Evolutionary conservation across 768 basidiomycete genomes (phyloP).

Genomic region (Mycena latifolia): DNA sequence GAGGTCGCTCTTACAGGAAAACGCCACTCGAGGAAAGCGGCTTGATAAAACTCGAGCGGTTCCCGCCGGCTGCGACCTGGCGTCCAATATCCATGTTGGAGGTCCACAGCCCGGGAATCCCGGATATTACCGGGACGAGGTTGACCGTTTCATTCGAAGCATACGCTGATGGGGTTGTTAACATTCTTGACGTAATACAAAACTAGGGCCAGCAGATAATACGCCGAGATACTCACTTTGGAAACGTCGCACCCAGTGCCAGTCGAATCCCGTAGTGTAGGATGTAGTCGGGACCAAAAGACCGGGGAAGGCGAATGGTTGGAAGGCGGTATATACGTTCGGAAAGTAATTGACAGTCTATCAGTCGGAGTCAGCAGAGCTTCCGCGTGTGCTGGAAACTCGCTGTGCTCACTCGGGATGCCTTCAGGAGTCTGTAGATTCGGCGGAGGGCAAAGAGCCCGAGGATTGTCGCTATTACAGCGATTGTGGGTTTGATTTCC

Average conservation of each 20-base stretch:
- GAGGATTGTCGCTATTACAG: not conserved
- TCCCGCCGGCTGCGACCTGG: slow-evolving; percentile 55
- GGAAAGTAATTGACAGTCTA: slow-evolving; percentile 36
- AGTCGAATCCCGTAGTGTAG: slow-evolving; percentile 43
- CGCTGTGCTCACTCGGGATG: slow-evolving; percentile 7
- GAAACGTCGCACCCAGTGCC: slow-evolving; percentile 42
- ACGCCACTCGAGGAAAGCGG: slow-evolving; percentile 47
- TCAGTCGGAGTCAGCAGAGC: not conserved
- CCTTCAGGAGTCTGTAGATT: slow-evolving; percentile 12
- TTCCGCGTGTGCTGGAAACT: not conserved
- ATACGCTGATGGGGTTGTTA: slow-evolving; percentile 26
- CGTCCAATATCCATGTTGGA: slow-evolving; percentile 61
- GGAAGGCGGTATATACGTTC: slow-evolving; percentile 43
- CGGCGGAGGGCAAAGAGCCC: slow-evolving; percentile 10
- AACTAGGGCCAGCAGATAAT: too few species aligned
- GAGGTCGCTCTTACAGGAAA: slow-evolving; percentile 45
- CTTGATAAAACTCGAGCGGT: slow-evolving; percentile 56
- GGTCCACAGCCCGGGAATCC: slow-evolving; percentile 53
- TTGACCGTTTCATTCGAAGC: slow-evolving; percentile 40
- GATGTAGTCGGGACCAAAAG: slow-evolving; percentile 39
- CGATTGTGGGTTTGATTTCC: not conserved
- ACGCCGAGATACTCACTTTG: slow-evolving; percentile 37
- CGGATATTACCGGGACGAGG: slow-evolving; percentile 45
- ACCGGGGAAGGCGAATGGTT: slow-evolving; percentile 44
- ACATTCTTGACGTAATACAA: not conserved